Evolutionary conservation across 768 basidiomycete genomes (phyloP).

Genomic region (Vararia minispora): DNA sequence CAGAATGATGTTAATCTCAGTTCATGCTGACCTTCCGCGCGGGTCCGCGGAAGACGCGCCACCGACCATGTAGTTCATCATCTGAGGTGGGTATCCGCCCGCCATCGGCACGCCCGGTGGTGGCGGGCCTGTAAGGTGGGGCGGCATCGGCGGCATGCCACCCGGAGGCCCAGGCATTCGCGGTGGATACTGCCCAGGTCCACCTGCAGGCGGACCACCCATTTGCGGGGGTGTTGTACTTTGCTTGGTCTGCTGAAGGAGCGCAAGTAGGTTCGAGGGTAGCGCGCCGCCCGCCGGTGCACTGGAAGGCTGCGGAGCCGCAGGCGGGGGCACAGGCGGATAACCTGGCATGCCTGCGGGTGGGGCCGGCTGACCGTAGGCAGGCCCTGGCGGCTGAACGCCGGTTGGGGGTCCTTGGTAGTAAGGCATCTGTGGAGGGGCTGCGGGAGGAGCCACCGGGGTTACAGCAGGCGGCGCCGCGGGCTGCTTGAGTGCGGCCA

Average conservation of each 20-base stretch:
- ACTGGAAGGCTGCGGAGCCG: conserved; percentile 8
- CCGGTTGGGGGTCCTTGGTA: conserved; percentile 30
- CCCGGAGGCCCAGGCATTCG: conserved; percentile 27
- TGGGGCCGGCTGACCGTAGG: conserved; percentile 5
- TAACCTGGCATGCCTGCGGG: conserved; percentile 9
- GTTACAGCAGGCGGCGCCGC: conserved; percentile 25
- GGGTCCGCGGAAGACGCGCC: too few relatives aligned
- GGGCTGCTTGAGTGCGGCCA: conserved; percentile 74
- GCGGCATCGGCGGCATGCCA: conserved; percentile 32
- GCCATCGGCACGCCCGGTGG: conserved; percentile 10
- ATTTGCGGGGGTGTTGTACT: conserved; percentile 12
- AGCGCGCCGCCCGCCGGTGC: conserved; percentile 7
- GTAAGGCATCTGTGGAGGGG: conserved; percentile 25
- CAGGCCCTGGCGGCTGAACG: conserved; percentile 17
- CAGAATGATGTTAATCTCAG: too few relatives aligned
- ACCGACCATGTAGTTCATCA: too few relatives aligned
- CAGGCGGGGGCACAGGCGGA: conserved; percentile 8
- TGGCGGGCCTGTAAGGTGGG: conserved; percentile 30
- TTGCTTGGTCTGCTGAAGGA: conserved; percentile 8
- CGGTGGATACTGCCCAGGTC: conserved; percentile 5
- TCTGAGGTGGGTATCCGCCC: conserved; percentile 22
- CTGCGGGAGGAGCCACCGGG: conserved; percentile 14
- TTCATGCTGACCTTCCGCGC: conserved; percentile 38
- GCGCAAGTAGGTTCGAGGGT: conserved; percentile 12
- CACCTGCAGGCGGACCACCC: conserved; percentile 1